Conservation (phyloP, 2,329 filamentous ascomycete genomes). For the Alternaria sp. region DNA sequence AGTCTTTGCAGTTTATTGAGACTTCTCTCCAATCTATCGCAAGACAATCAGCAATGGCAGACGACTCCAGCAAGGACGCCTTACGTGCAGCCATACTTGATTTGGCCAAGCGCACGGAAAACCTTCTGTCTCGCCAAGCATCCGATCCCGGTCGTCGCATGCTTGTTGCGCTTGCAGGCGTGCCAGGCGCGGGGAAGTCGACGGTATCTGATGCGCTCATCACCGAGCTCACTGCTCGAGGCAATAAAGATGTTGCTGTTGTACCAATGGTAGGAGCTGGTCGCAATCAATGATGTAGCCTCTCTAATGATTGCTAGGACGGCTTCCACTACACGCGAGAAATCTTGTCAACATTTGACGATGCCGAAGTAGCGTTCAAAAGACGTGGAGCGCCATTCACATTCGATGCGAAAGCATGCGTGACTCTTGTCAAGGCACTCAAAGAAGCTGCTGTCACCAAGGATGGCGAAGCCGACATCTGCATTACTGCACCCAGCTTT, state of each 20-base stretch:
- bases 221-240: constrained; percentile 28
- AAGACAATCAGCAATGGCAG: constrained; percentile 16
- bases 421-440: constrained; percentile 26
- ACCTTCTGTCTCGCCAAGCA: constrained; percentile 31
- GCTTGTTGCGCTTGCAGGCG: constrained; percentile 39
- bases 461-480: constrained; percentile 22
- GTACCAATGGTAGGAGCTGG: constrained; percentile 35
- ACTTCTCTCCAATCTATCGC: not conserved
- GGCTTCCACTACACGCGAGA: constrained; percentile 38
- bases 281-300: not conserved
- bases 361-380: constrained; percentile 31
- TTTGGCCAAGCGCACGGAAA: constrained; percentile 29
- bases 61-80: constrained; percentile 16
- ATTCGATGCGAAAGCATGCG: constrained; percentile 33
- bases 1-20: not conserved
- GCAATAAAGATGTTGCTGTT: constrained; percentile 29
- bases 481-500: constrained; percentile 33
- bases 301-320: constrained; percentile 26
- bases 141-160: constrained; percentile 30
- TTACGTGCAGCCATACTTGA: constrained; percentile 25
- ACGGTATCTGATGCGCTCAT: constrained; percentile 36
- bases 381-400: constrained; percentile 40
- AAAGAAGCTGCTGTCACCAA: constrained; percentile 28
- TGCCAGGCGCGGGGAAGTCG: constrained; percentile 40
- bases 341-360: constrained; percentile 26